Evolutionary conservation across 2,329 filamentous ascomycete genomes (phyloP), one percentile per base, ranked within the genome.

Genomic region (Sclerotinia spermophila): DNA sequence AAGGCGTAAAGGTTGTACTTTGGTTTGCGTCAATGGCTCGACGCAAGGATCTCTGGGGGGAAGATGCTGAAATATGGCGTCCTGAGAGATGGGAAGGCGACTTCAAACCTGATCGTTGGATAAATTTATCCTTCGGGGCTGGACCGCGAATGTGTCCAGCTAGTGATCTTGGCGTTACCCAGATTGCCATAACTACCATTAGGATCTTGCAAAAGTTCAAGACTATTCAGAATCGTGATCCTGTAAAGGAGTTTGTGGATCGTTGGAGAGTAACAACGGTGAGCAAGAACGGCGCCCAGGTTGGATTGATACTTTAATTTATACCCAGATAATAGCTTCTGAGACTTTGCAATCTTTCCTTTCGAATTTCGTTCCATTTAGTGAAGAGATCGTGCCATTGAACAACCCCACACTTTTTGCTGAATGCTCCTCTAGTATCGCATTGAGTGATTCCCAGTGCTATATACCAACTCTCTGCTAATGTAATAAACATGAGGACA

Each of bases 81-180:
- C 62, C 51, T 6, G 38, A 67, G 24, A 11, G 35, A 11, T 67
- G 51, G 40, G 30, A 59, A 35, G 30, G 42, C 1, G 42, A 59
- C 0, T 60, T 60, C 35, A 68, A 59, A 59, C 66, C 55, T 27
- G 55, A 68, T 68, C 55, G 66, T 35, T 68, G 66, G 66, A 68
- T 59, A 17, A 59, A 51, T 40, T 2, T 68, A 35, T 35, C 66
- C 2, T 68, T 60, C 27, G 56, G 8, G 35, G 56, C 44, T 7
- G 42, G 67, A 6, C 30, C 33, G 27, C 56, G 30, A 15, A 60
- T 40, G 27, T 68, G 67, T 42, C 42, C 67, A 19, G 67, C 56
- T 40, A 56, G 67, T 6, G 67, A 68, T 51, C 42, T 61, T n/a
- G 55, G 67, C 27, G 24, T 61, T 15, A 61, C 44, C 8, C 56